Base-by-base conservation (phyloP, 805 yeast species). In the Metschnikowia lachancei region DNA sequence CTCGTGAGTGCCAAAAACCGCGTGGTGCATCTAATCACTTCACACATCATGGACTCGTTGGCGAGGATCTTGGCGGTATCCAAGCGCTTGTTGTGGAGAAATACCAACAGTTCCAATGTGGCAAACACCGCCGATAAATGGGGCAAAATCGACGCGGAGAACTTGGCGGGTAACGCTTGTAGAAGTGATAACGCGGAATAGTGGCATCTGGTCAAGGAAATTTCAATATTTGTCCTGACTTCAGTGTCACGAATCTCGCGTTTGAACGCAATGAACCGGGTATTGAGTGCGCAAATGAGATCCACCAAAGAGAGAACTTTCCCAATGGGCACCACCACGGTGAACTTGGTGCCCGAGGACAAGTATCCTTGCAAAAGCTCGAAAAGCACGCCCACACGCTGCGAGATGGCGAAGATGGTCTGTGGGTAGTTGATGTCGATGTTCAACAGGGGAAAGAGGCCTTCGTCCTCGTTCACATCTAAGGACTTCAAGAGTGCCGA, bases 281-380 rank as follows among this genome's bases (percentile, higher is more conserved):
- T 64, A 52, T 82, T 80, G 47, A 87, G 63, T 14, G 82, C 72
- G 47, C 79, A 63, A 13, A 83, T 57, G 11, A 82, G 65, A 55
- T 85, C 89, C 18, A 74, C 67, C 40, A 83, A 49, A 8, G 70
- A 60, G 4, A 84, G 58, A 2, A 85, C 59, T 37, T 66, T 56
- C 1, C 92, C 91, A 12, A 87, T 52, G 2, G 95, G 94, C 7
- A 86, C 72, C 50, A 74, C 70, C 8, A 82, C 74, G 11, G 81
- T 69, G 54, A 70, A 74, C 34, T 77, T 79, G 1, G 89, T 81
- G 20, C 80, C 76, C 7, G 79, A 67, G 3, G 74, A 64, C 64
- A 47, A 61, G 52, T 51, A 85, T 43, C 45, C 83, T 47, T 41
- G 40, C 30, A 70, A 52, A 24, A 69, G 54, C 26, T 69, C 69